phyloP scores from a whole-genome alignment of 2,329 filamentous ascomycete species.

The Aspergillus unguis region DNA sequence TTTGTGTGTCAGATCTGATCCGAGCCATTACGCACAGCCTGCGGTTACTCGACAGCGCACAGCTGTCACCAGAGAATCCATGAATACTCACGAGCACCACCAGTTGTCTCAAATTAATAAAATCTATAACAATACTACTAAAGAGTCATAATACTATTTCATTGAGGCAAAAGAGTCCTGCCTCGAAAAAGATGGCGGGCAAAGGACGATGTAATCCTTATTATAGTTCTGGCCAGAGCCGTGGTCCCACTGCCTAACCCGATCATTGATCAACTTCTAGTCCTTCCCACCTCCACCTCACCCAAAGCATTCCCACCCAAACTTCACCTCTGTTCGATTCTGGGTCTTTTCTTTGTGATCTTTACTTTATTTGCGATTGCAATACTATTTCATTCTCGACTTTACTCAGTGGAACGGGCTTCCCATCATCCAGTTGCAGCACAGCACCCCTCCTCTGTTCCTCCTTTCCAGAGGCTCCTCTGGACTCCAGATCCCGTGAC shows the following conservation, averaged over 20 bases:
- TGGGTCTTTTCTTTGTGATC: constrained; percentile 10
- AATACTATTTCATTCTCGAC: not conserved
- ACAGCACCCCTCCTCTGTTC: constrained; percentile 8
- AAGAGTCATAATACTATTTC: too few species aligned
- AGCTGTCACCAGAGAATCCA: too few species aligned
- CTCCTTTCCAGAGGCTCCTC: constrained; percentile 5
- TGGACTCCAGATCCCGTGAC: constrained; percentile 17
- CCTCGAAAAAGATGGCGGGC: too few species aligned
- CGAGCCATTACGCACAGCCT: too few species aligned
- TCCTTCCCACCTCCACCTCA: constrained; percentile 2
- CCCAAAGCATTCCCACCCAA: constrained; percentile 7
- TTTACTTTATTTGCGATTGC: constrained; percentile 1
- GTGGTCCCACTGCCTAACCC: constrained; percentile 4
- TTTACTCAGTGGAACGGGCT: not conserved
- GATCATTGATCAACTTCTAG: not conserved
- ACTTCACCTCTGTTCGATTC: constrained; percentile 4
- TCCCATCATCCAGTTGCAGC: constrained; percentile 9
- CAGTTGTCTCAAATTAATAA: too few species aligned
- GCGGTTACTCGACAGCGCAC: too few species aligned
- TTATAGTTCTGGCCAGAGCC: not conserved
- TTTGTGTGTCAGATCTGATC: not conserved
- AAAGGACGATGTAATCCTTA: too few species aligned
- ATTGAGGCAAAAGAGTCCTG: too few species aligned
- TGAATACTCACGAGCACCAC: too few species aligned
- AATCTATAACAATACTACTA: too few species aligned